These are phyloP conservation scores for Sherardia arvensis DNA, from an alignment of 257 asterid species.

Conservation along the genomic window DNA sequence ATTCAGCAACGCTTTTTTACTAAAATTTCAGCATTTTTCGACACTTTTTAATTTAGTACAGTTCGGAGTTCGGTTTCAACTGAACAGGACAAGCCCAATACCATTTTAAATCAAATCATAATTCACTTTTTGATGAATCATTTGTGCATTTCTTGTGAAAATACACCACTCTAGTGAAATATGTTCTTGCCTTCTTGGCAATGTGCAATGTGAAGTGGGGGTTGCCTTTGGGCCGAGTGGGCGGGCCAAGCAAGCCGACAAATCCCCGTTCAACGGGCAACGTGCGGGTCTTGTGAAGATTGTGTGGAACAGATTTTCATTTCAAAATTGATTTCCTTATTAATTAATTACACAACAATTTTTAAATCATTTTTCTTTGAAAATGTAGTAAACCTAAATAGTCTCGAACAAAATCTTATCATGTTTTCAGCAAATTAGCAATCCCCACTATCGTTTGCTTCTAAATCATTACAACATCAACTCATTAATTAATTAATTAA, in stretches of 20 bases:
- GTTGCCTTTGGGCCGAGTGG: slow-evolving; percentile 14
- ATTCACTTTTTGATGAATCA: no score
- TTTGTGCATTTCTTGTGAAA: no score
- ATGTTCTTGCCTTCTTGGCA: no score
- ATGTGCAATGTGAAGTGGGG: slow-evolving; percentile 5
- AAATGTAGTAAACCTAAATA: neutral
- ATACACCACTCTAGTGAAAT: neutral
- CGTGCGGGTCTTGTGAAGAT: slow-evolving; percentile 18
- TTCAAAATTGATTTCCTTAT: neutral
- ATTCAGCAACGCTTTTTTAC: no score
- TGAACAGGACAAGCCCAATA: no score
- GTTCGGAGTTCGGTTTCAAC: no score
- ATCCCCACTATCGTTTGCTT: slow-evolving; percentile 16
- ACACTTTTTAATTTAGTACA: no score
- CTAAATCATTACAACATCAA: neutral
- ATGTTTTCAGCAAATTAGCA: slow-evolving; percentile 2
- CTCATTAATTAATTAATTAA: neutral
- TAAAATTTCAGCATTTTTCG: no score
- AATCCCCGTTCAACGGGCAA: slow-evolving; percentile 24
- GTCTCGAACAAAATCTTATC: neutral
- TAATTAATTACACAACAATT: neutral
- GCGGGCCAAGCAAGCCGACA: slow-evolving; percentile 18
- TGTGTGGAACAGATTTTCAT: slow-evolving; percentile 14
- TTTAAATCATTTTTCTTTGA: neutral
- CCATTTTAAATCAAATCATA: no score